phyloP scores from a whole-genome alignment of 768 basidiomycete species.

The Boletus edulis region DNA sequence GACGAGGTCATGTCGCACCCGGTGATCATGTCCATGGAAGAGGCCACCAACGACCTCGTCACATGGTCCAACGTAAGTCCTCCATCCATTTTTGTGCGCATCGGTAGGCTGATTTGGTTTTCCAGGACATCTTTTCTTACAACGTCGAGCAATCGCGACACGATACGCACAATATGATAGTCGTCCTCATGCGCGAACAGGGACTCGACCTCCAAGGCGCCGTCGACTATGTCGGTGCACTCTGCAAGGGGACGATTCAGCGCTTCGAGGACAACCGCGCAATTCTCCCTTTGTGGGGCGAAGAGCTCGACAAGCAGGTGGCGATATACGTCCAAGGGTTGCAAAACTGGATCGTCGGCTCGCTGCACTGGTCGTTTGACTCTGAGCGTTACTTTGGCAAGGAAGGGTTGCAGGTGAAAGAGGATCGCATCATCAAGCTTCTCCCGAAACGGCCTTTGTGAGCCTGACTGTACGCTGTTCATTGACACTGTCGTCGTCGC shows the following conservation, averaged over 20 bases:
- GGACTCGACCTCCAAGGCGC: conserved; percentile 59
- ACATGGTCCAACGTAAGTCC: conserved; percentile 43
- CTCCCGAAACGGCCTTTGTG: conserved; percentile 37
- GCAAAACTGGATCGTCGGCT: conserved; percentile 71
- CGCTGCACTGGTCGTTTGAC: conserved; percentile 71
- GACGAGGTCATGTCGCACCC: conserved; percentile 55
- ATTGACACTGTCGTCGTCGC: neutral
- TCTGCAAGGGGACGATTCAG: conserved; percentile 56
- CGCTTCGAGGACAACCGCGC: conserved; percentile 46
- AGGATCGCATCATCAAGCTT: conserved; percentile 49
- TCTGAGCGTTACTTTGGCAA: conserved; percentile 67
- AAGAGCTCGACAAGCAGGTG: conserved; percentile 58
- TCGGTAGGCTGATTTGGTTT: neutral
- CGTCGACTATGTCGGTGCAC: conserved; percentile 59
- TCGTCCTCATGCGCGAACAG: conserved; percentile 64
- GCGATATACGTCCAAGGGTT: conserved; percentile 58
- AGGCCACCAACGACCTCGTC: conserved; percentile 51
- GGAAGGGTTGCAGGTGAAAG: conserved; percentile 53
- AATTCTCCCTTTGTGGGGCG: conserved; percentile 60
- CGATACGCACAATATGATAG: conserved; percentile 71
- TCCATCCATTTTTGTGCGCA: neutral
- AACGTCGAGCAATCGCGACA: conserved; percentile 70
- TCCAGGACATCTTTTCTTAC: conserved; percentile 72
- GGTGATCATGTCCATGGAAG: conserved; percentile 41
- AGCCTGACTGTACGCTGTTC: neutral